A percentile compares a stretch with the other conserved stretches of the same genome.
Evolutionary conservation across 2,329 filamentous ascomycete species (phyloP).

Genomic region (Hortaea sp.): DNA sequence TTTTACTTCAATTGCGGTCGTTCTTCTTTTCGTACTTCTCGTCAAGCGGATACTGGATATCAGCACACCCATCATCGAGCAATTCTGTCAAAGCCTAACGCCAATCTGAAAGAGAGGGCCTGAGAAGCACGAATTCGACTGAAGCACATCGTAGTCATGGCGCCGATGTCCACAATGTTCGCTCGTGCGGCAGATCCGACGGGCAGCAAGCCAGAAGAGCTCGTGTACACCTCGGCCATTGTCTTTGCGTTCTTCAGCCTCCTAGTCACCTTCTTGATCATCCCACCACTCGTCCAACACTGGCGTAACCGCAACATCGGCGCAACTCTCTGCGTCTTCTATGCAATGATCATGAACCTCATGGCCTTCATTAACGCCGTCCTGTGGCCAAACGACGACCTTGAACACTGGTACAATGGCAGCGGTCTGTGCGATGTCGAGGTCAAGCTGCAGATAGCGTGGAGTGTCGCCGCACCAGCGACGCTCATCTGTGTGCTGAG

Average conservation of each 20-base stretch:
- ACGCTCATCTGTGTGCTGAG: constrained; percentile 50
- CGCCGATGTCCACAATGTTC: constrained; percentile 1
- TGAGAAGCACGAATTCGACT: too few species aligned
- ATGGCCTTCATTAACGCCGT: constrained; percentile 52
- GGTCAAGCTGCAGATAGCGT: constrained; percentile 46
- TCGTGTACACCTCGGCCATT: constrained; percentile 26
- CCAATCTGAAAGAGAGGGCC: neutral
- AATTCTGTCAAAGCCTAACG: neutral
- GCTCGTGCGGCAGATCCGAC: neutral
- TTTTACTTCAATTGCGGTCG: constrained; percentile 6
- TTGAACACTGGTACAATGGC: constrained; percentile 48
- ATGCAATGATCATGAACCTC: constrained; percentile 47
- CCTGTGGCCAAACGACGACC: constrained; percentile 53
- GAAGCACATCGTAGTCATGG: constrained; percentile 1
- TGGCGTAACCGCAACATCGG: constrained; percentile 51
- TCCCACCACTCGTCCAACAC: constrained; percentile 52
- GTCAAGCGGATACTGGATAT: constrained; percentile 2
- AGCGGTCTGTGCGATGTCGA: constrained; percentile 55
- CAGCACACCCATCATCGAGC: neutral
- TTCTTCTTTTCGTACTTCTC: constrained; percentile 3
- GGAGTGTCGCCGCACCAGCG: constrained; percentile 43
- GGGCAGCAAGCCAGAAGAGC: neutral
- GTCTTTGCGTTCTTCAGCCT: constrained; percentile 41
- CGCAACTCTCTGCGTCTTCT: constrained; percentile 46
- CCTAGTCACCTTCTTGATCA: constrained; percentile 42